phyloP scores from a whole-genome alignment of 2,329 filamentous ascomycete genomes.

The Talaromyces sp. region DNA sequence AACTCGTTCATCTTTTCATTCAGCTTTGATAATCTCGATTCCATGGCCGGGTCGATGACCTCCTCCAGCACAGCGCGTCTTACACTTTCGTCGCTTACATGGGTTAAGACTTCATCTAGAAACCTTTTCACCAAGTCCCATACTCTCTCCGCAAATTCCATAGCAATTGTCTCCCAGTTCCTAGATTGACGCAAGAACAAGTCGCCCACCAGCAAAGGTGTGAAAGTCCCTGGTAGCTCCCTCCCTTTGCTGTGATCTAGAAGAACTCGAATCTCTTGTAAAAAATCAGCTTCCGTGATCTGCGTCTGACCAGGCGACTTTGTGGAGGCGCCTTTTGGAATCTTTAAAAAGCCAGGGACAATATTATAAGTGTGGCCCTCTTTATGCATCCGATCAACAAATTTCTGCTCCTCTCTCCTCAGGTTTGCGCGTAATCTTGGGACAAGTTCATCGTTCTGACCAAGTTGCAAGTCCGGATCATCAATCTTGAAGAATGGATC shows the following conservation, averaged over 20 bases:
- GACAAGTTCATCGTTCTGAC: background rate
- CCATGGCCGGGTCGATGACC: slow-evolving; percentile 9
- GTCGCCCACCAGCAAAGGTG: slow-evolving; percentile 8
- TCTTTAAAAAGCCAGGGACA: background rate
- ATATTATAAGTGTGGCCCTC: slow-evolving; percentile 3
- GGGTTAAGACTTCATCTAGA: slow-evolving; percentile 4
- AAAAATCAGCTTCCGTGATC: background rate
- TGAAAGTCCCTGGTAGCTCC: slow-evolving; percentile 9
- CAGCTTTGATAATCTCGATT: background rate
- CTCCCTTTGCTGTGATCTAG: slow-evolving; percentile 8
- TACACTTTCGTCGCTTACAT: slow-evolving; percentile 9
- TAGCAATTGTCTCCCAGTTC: slow-evolving; percentile 6
- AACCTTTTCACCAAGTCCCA: slow-evolving; percentile 7
- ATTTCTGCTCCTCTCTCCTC: slow-evolving; percentile 1
- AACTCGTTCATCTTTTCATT: slow-evolving; percentile 32
- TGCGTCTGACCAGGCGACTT: background rate
- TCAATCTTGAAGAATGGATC: slow-evolving; percentile 6
- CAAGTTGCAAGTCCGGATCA: background rate
- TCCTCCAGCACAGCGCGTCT: slow-evolving; percentile 3
- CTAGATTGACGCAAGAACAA: slow-evolving; percentile 6
- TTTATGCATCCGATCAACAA: slow-evolving; percentile 4
- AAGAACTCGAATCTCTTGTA: slow-evolving; percentile 1
- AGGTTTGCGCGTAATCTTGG: slow-evolving; percentile 4
- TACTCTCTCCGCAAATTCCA: background rate
- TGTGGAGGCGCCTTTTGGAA: background rate